These are phyloP conservation scores for Scutellaria baicalensis DNA, from an alignment of 257 asterid genomes.

Conservation along the genomic window DNA sequence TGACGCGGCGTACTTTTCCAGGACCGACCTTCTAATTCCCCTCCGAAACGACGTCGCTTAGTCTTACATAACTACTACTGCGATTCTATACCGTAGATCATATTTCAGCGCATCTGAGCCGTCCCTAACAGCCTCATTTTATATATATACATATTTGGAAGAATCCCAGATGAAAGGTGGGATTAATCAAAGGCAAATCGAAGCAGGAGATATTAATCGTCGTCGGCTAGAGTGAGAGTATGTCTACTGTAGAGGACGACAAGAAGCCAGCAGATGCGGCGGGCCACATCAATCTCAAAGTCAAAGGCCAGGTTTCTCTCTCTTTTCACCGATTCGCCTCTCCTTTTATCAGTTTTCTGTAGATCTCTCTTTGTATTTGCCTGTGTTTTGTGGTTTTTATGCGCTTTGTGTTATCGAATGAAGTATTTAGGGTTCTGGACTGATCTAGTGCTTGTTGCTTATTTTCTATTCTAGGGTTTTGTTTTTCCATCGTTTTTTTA, in stretches of 20 bases:
- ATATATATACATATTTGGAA: too few species aligned
- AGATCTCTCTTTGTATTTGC: background rate
- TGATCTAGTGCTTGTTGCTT: background rate
- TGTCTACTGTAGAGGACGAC: conserved; percentile 37
- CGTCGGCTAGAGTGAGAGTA: background rate
- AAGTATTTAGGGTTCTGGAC: background rate
- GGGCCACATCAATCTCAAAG: conserved; percentile 45
- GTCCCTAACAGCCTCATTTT: background rate
- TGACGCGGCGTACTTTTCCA: background rate
- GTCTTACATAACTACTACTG: too few species aligned
- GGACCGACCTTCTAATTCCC: background rate
- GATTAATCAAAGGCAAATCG: background rate
- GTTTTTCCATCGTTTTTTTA: background rate
- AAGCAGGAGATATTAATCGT: background rate
- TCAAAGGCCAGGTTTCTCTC: conserved; percentile 37
- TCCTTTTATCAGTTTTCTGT: background rate
- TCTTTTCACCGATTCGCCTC: background rate
- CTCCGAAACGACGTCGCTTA: background rate
- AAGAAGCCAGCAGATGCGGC: conserved; percentile 39
- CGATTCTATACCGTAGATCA: background rate
- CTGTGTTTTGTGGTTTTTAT: background rate
- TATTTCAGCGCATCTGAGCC: background rate
- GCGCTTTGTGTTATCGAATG: too few species aligned
- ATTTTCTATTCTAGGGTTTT: too few species aligned
- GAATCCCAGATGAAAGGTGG: too few species aligned